phyloP scores from a whole-genome alignment of 1,139 yeast genomes.

The Candida smagusa region DNA sequence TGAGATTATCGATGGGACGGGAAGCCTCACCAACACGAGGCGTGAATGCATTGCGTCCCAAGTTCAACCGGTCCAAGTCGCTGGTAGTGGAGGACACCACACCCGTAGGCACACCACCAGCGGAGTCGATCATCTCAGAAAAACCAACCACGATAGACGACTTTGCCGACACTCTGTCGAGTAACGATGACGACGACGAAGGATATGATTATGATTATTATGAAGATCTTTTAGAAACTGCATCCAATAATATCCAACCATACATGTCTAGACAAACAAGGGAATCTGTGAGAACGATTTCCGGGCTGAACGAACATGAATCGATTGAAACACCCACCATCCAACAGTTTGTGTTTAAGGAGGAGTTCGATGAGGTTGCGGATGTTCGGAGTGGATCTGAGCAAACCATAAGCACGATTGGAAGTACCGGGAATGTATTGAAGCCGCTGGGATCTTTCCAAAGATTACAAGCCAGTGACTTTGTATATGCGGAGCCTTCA shows the following conservation, averaged over 20 bases:
- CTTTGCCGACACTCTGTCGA: constrained; percentile 42
- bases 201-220: constrained; percentile 4
- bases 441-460: background rate
- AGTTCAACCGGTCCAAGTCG: constrained; percentile 21
- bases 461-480: background rate
- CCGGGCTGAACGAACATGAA: background rate
- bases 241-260: background rate
- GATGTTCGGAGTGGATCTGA: background rate
- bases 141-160: constrained; percentile 30
- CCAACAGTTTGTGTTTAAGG: constrained; percentile 24
- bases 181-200: constrained; percentile 12
- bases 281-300: no score
- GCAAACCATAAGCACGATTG: background rate
- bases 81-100: constrained; percentile 15
- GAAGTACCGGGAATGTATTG: background rate
- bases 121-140: constrained; percentile 4
- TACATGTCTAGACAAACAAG: background rate
- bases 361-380: constrained; percentile 26
- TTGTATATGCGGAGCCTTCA: background rate
- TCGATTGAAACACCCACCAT: background rate
- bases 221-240: constrained; percentile 1
- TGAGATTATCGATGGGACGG: constrained; percentile 8
- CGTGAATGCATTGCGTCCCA: constrained; percentile 18
- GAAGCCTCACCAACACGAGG: constrained; percentile 9
- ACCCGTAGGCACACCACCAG: constrained; percentile 12